Evolutionary conservation across 163 green algal species (phyloP).

Genomic region (Chlorella variabilis): DNA sequence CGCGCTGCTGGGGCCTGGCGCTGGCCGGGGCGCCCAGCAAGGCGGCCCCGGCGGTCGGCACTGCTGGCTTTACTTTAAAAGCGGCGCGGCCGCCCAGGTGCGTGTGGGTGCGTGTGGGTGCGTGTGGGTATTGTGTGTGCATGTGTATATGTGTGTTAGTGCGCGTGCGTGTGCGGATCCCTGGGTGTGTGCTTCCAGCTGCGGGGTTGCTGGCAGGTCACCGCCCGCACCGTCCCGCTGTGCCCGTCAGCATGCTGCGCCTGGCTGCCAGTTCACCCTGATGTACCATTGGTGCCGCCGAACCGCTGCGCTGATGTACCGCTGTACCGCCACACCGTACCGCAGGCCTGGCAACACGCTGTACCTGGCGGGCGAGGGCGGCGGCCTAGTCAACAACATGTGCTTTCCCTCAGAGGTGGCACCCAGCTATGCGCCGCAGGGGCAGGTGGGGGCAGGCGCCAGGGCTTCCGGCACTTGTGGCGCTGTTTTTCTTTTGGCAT

Average conservation of each 20-base stretch:
- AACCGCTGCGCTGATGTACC: background rate
- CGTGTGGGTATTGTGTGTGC: too few relatives aligned
- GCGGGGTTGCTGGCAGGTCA: too few relatives aligned
- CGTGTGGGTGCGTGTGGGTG: background rate
- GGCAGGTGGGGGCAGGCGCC: constrained; percentile 57
- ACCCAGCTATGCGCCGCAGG: constrained; percentile 88
- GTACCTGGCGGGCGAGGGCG: constrained; percentile 91
- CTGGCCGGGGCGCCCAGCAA: constrained; percentile 68
- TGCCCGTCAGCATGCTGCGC: too few relatives aligned
- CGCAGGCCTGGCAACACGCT: constrained; percentile 80
- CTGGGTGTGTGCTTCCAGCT: too few relatives aligned
- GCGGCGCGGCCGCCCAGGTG: constrained; percentile 23
- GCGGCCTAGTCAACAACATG: constrained; percentile 96
- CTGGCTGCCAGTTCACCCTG: too few relatives aligned
- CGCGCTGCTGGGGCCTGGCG: constrained; percentile 71
- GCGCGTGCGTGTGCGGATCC: too few relatives aligned
- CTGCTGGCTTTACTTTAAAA: constrained; percentile 94
- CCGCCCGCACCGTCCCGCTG: too few relatives aligned
- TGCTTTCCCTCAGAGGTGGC: constrained; percentile 93
- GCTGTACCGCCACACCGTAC: background rate
- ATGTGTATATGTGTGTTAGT: too few relatives aligned
- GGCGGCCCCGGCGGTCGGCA: constrained; percentile 80
- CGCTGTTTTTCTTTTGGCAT: too few relatives aligned
- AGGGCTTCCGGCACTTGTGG: too few relatives aligned
- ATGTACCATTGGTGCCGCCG: too few relatives aligned